Evolutionary conservation across 768 basidiomycete species (phyloP), one percentile per base, ranked within the genome.

Genomic region (Boletus speciosus): DNA sequence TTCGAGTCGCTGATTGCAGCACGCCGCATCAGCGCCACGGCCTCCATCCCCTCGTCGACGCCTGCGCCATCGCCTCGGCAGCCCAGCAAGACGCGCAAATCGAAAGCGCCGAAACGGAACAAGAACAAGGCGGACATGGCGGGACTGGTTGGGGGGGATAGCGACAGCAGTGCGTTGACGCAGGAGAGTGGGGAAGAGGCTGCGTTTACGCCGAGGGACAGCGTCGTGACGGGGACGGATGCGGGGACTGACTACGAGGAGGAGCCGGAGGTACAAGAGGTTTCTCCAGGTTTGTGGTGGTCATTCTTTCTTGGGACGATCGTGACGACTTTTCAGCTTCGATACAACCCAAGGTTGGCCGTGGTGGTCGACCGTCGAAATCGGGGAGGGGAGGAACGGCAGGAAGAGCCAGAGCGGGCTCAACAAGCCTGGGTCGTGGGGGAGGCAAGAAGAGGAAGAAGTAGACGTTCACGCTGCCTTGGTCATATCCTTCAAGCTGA

Each of bases 161-260:
- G 90, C 64, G 90, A 91, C 58, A 89, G 87, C 62, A 91, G 90
- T 58, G 90, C 86, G 27, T 67, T 92, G 62, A 92, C 89, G 4
- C 84, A 88, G 65, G 88, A 91, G 68, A 90, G 88, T 56, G 88
- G 83, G 7, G 90, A 91, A 52, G 90, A 92, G 64, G 73, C 70
- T 6, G 74, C 70, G 16, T 82, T 79, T 25, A 85, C 84, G 9
- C 83, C 84, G 1, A 74, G 81, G 62, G 85, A 81, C 34, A 89
- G 87, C 57, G 77, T 82, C 32, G 76, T 83, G 16, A 89, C 88
- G 2, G 86, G 81, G 29, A 88, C 88, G 4, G 89, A 90, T 60
- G 80, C 64, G 8, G 84, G 83, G 10, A 86, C 85, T 6, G 86
- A 87, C 46, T 82, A 85, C 2, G 86, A 86, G 40, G 88, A 89